Evolutionary conservation across 208 protist genomes (phyloP).

Genomic region (Porcisia hertigi): DNA sequence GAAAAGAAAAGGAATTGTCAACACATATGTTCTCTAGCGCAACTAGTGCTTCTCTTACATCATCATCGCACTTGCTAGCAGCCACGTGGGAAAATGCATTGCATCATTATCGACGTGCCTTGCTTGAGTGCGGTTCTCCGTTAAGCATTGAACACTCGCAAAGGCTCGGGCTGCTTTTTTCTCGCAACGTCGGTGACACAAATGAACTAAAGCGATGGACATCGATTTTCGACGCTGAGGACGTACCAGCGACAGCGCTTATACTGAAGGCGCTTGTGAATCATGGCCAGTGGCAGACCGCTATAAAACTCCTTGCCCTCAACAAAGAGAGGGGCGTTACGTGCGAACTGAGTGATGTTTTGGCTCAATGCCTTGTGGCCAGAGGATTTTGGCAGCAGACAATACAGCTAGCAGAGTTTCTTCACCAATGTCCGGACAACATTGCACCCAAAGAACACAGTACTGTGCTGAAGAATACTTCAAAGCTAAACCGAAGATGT

Average conservation of each 20-base stretch:
- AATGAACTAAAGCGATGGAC: conserved; percentile 54
- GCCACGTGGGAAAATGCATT: conserved; percentile 56
- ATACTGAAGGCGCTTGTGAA: conserved; percentile 68
- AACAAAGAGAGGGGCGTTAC: conserved; percentile 31
- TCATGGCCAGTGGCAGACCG: conserved; percentile 58
- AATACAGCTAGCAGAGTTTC: conserved; percentile 4
- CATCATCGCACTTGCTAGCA: conserved; percentile 35
- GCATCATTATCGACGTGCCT: conserved; percentile 49
- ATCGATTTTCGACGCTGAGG: conserved; percentile 58
- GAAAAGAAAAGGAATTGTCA: background rate
- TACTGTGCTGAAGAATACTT: background rate
- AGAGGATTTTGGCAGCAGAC: conserved; percentile 36
- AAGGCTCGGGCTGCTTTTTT: conserved; percentile 55
- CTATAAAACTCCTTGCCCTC: conserved; percentile 46
- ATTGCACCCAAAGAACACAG: background rate
- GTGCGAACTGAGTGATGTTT: conserved; percentile 30
- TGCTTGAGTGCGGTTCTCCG: conserved; percentile 61
- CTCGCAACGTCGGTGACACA: conserved; percentile 34
- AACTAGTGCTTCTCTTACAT: conserved; percentile 8
- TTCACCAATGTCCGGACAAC: background rate
- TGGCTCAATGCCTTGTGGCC: conserved; percentile 42
- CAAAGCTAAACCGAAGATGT: background rate
- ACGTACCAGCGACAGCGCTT: conserved; percentile 50
- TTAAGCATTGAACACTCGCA: conserved; percentile 68
- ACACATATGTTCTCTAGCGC: conserved; percentile 17